Percentiles rank a stretch among this genome's conserved stretches.
Evolutionary conservation across 768 basidiomycete species (phyloP).

Genomic region (Termitomyces bulborhizus): DNA sequence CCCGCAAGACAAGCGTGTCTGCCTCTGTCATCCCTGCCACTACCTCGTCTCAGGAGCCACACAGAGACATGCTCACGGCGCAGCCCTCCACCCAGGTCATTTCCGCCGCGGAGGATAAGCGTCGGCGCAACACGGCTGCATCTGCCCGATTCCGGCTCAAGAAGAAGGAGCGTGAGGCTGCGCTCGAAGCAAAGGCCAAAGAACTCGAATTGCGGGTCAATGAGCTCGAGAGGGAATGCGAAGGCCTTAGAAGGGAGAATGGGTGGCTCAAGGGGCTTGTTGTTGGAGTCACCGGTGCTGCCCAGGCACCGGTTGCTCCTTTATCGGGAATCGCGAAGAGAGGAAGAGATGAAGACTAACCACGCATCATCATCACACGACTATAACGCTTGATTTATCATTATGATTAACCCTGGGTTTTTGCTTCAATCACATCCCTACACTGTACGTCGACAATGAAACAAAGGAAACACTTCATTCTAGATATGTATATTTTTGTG

Average conservation of each 20-base stretch:
- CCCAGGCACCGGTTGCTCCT: conserved; percentile 28
- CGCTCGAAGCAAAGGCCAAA: conserved; percentile 79
- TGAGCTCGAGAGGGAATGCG: conserved; percentile 89
- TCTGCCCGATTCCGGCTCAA: conserved; percentile 91
- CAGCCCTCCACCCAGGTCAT: conserved; percentile 18
- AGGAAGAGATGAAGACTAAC: conserved; percentile 12
- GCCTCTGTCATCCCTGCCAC: conserved; percentile 21
- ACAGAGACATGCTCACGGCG: conserved; percentile 18
- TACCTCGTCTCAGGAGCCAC: conserved; percentile 20
- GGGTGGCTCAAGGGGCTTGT: conserved; percentile 90
- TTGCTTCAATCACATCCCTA: too few species aligned
- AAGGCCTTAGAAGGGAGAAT: conserved; percentile 82
- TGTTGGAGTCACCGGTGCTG: conserved; percentile 79
- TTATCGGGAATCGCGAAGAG: conserved; percentile 13
- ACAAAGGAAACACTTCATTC: background rate
- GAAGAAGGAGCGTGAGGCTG: conserved; percentile 94
- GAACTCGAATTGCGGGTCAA: conserved; percentile 75
- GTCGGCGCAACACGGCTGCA: conserved; percentile 89
- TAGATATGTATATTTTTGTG: too few species aligned
- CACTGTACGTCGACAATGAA: too few species aligned
- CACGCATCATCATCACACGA: background rate
- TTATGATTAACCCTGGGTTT: background rate
- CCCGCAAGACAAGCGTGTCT: conserved; percentile 42
- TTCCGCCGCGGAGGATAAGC: conserved; percentile 77
- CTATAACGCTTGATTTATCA: conserved; percentile 1